Evolutionary conservation across 2,329 filamentous ascomycete genomes (phyloP).

Genomic region (Fusarium scirpi): DNA sequence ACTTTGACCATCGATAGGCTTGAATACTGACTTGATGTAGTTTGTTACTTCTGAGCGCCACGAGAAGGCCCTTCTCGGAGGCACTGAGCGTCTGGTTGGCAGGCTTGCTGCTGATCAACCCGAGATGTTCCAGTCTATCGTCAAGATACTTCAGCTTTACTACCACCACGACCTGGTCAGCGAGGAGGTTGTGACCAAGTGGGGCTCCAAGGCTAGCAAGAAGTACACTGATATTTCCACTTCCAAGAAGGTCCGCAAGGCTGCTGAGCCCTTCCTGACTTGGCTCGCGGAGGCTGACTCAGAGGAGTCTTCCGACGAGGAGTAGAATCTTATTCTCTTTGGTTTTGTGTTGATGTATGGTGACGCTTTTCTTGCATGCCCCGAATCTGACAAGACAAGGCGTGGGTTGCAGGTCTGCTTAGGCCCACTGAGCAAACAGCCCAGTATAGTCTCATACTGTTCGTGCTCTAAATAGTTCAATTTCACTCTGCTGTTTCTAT

Average conservation of each 20-base stretch:
- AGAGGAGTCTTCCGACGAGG: slow-evolving; percentile 72
- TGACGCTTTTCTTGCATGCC: slow-evolving; percentile 5
- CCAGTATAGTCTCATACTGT: slow-evolving; percentile 32
- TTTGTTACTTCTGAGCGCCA: slow-evolving; percentile 91
- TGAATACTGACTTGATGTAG: slow-evolving; percentile 57
- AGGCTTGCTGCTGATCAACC: slow-evolving; percentile 79
- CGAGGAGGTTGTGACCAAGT: slow-evolving; percentile 89
- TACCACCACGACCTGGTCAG: slow-evolving; percentile 91
- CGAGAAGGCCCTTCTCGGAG: slow-evolving; percentile 94
- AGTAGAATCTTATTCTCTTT: slow-evolving; percentile 49
- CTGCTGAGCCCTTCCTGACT: slow-evolving; percentile 90
- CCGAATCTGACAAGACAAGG: slow-evolving; percentile 2
- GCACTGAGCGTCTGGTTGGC: slow-evolving; percentile 90
- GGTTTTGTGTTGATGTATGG: not conserved
- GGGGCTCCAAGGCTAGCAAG: slow-evolving; percentile 96
- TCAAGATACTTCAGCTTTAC: slow-evolving; percentile 88
- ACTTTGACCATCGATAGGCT: not conserved
- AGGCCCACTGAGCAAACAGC: not conserved
- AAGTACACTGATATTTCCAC: slow-evolving; percentile 93
- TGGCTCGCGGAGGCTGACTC: slow-evolving; percentile 91
- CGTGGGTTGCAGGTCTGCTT: slow-evolving; percentile 14
- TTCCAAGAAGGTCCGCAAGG: slow-evolving; percentile 96
- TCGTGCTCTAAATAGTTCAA: slow-evolving; percentile 35
- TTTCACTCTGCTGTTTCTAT: slow-evolving; percentile 28
- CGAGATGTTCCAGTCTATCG: slow-evolving; percentile 79